Conservation (phyloP, 1,284 basidiomycete genomes). For the Sanghuangporus weigelae region DNA sequence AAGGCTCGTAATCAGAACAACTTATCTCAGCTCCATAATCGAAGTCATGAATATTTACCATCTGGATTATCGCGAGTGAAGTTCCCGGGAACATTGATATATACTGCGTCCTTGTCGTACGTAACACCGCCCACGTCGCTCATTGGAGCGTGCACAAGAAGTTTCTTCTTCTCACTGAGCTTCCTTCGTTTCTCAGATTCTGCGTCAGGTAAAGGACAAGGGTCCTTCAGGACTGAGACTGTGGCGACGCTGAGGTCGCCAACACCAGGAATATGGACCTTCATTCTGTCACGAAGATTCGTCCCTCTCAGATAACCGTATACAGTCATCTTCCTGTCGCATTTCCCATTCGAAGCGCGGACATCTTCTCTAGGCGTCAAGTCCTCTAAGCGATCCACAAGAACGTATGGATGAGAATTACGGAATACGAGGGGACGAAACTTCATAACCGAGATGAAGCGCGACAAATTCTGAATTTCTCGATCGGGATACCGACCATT, state of each 20-base stretch:
- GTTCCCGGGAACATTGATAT: conserved; percentile 94
- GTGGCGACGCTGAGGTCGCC: conserved; percentile 80
- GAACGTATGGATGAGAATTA: conserved; percentile 91
- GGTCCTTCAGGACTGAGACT: conserved; percentile 80
- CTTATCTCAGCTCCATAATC: conserved; percentile 15
- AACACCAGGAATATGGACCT: conserved; percentile 93
- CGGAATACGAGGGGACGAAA: conserved; percentile 97
- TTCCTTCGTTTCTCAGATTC: conserved; percentile 92
- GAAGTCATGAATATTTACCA: conserved; percentile 31
- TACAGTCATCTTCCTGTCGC: conserved; percentile 85
- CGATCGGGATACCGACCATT: conserved; percentile 98
- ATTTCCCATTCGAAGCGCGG: conserved; percentile 75
- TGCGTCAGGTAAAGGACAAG: conserved; percentile 89
- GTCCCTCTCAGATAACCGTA: conserved; percentile 96
- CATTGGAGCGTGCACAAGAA: conserved; percentile 96
- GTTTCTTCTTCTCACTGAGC: conserved; percentile 92
- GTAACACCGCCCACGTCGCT: conserved; percentile 95
- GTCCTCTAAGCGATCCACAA: conserved; percentile 96
- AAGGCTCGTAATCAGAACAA: conserved; percentile 42
- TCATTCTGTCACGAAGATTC: conserved; percentile 76
- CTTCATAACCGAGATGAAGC: conserved; percentile 98
- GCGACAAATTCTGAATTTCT: conserved; percentile 92
- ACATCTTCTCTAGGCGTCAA: conserved; percentile 86
- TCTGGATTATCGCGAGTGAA: conserved; percentile 73
- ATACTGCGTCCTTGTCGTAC: conserved; percentile 99